Evolutionary conservation across 768 basidiomycete species (phyloP).

Genomic region (Trichaptum fuscoviolaceum): DNA sequence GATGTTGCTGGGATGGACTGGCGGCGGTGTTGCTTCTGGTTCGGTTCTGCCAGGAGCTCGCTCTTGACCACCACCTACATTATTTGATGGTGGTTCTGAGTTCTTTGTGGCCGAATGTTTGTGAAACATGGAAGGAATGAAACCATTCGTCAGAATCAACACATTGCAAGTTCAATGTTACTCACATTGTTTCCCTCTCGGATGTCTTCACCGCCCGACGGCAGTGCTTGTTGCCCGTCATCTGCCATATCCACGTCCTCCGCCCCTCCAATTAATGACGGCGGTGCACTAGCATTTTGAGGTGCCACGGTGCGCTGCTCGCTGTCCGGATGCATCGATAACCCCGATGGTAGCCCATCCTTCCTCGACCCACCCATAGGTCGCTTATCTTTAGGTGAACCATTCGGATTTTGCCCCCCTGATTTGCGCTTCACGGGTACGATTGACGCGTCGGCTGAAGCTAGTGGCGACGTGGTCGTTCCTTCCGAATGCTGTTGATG

Average conservation of each 20-base stretch:
- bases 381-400: constrained; percentile 22
- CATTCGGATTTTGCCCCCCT: background rate
- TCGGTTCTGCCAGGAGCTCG: too few relatives aligned
- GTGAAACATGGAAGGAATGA: background rate
- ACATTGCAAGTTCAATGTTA: too few relatives aligned
- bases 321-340: constrained; percentile 32
- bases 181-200: too few relatives aligned
- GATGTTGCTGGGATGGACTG: constrained; percentile 25
- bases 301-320: constrained; percentile 33
- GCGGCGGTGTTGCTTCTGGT: constrained; percentile 13
- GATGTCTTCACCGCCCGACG: too few relatives aligned
- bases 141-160: background rate
- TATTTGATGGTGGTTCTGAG: too few relatives aligned
- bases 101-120: background rate
- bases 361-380: constrained; percentile 80
- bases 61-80: too few relatives aligned
- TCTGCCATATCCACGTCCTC: too few relatives aligned
- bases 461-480: background rate
- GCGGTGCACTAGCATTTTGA: constrained; percentile 23
- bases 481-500: background rate
- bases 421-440: background rate
- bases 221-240: too few relatives aligned
- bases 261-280: background rate
- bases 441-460: background rate
- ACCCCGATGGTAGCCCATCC: constrained; percentile 76